Percentiles rank a stretch among this genome's conserved stretches.
Conservation (phyloP, 2,329 filamentous ascomycete genomes). For the Fusarium dimerum region DNA sequence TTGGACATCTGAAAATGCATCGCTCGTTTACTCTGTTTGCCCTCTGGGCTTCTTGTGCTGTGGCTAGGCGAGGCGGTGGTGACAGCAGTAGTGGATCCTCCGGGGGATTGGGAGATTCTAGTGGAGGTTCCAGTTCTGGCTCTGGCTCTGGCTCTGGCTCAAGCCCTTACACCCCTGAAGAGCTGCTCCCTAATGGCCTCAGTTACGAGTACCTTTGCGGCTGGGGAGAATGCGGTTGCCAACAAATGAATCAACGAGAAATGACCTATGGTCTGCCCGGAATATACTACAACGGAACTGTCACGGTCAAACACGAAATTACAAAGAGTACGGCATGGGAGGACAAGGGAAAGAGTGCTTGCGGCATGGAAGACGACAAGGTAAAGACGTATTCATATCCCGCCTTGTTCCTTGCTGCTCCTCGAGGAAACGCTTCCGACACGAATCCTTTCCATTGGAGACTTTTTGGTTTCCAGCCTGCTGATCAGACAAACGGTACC, state of each 20-base stretch:
- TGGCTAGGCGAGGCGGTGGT: too few species aligned
- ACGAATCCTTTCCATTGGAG: conserved; percentile 19
- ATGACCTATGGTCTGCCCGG: conserved; percentile 15
- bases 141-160: too few species aligned
- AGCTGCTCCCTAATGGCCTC: neutral
- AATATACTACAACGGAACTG: conserved; percentile 18
- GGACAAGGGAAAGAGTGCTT: neutral
- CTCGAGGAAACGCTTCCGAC: conserved; percentile 16
- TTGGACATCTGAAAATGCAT: too few species aligned
- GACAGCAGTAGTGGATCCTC: neutral
- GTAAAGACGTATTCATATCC: conserved; percentile 14
- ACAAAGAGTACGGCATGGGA: conserved; percentile 12
- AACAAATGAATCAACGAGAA: conserved; percentile 1
- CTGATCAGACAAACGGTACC: conserved; percentile 1
- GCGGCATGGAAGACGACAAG: conserved; percentile 11
- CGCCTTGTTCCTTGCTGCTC: conserved; percentile 11
- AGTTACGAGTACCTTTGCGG: neutral
- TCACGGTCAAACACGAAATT: conserved; percentile 13
- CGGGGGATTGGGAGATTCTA: neutral
- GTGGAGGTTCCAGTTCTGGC: neutral
- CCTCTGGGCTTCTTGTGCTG: too few species aligned
- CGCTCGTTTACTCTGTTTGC: too few species aligned
- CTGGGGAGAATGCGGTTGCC: neutral
- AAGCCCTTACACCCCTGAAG: neutral
- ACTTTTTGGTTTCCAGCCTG: conserved; percentile 11